Evolutionary conservation across 345 rosid species (phyloP).

Genomic region (Arabis alpina): DNA sequence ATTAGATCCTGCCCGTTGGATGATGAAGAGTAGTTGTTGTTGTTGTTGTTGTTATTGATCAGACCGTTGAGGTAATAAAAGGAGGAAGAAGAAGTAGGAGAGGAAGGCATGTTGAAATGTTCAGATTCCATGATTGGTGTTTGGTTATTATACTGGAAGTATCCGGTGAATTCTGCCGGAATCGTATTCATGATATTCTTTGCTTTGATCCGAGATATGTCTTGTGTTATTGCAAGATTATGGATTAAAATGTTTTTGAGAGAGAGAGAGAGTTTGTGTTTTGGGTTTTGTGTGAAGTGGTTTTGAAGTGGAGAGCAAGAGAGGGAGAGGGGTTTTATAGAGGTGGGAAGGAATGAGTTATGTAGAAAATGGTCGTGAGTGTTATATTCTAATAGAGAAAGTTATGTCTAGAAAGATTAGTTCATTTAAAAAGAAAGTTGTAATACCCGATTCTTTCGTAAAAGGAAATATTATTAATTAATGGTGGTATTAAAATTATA

Average conservation of each 20-base stretch:
- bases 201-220: conserved; percentile 11
- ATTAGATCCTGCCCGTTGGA: conserved; percentile 44
- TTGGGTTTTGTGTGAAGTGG: conserved; percentile 31
- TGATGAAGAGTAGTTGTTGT: conserved; percentile 47
- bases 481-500: conserved; percentile 14
- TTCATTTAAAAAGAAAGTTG: conserved; percentile 10
- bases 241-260: conserved; percentile 11
- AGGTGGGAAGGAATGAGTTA: conserved; percentile 20
- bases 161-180: conserved; percentile 59
- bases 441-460: neutral
- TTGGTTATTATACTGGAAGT: conserved; percentile 45
- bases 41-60: too few relatives aligned
- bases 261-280: conserved; percentile 30
- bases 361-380: conserved; percentile 19
- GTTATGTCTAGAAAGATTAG: conserved; percentile 14
- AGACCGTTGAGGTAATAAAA: conserved; percentile 50
- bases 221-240: neutral
- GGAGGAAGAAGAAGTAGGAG: conserved; percentile 43
- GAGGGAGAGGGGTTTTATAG: conserved; percentile 57
- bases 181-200: conserved; percentile 49
- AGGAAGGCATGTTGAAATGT: conserved; percentile 50
- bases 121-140: conserved; percentile 36
- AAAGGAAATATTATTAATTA: conserved; percentile 3
- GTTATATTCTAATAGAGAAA: conserved; percentile 16
- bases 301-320: conserved; percentile 44